Base-by-base conservation (phyloP, 2,329 filamentous ascomycete genomes). In the Akanthomyces lecanii region DNA sequence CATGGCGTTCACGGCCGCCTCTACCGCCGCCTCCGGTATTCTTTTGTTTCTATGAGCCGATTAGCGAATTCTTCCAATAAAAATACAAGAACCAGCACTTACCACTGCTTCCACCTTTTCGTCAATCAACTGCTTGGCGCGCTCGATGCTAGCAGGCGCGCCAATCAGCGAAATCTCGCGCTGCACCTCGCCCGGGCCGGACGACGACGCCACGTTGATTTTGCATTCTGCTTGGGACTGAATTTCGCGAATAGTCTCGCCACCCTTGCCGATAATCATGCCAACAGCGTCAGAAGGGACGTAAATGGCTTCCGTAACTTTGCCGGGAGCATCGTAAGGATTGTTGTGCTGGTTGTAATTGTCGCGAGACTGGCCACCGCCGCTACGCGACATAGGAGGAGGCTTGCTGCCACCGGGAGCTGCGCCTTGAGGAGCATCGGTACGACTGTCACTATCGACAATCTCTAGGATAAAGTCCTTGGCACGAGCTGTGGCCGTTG, bases 191-290 rank as follows among this genome's bases (percentile, higher is more conserved):
- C 85, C 84, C 56, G 89, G 88, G 18, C 89, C 89, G 42, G 87
- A 88, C 8, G 91, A 88, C 70, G 91, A 90, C 38, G 91, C 90
- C 30, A 97, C 92, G 70, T 97, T 97, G 80, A 97, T 96, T 79
- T 96, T 96, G 83, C 93, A 97, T 52, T 91, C 90, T 5, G 91
- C 95, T 38, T 81, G 84, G 71, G 87, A 89, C 75, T 97, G 92
- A 89, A 97, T 96, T 69, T 96, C 91, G 67, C 93, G 92, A 73
- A 97, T 97, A 0, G 92, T 96, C 78, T 97, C 92, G 67, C 92
- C 92, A 63, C 91, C 90, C 80, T 96, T 96, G 67, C 93, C 92
- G 65, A 97, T 97, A 67, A 97, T 96, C 92, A 97, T 97, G 65
- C 92, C 92, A 61, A 97, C 92, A 6, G 92, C 90, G 73, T 97